A percentile compares a stretch with the other conserved stretches of the same genome.
phyloP scores from a whole-genome alignment of 1,284 basidiomycete genomes.

The Pterula multifida region DNA sequence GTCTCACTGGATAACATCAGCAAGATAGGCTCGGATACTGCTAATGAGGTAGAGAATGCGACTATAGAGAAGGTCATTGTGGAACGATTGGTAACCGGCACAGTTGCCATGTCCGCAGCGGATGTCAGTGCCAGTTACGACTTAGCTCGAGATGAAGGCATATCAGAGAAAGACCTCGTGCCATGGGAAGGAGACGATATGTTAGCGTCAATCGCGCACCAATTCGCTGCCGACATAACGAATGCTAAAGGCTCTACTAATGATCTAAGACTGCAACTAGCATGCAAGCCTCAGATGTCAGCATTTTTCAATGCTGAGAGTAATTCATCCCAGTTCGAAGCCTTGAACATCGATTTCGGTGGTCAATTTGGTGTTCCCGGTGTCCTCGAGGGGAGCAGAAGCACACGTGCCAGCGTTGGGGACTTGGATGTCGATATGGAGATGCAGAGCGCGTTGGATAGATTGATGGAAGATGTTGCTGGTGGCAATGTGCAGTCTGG shows the following conservation, averaged over 20 bases:
- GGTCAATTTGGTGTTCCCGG: constrained; percentile 28
- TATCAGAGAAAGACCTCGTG: background rate
- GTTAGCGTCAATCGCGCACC: background rate
- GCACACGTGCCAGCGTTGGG: constrained; percentile 12
- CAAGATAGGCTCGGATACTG: background rate
- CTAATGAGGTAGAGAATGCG: background rate
- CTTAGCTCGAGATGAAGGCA: background rate
- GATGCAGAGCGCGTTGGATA: constrained; percentile 66
- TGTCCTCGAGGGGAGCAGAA: constrained; percentile 7
- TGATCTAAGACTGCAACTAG: background rate
- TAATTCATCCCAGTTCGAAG: constrained; percentile 6
- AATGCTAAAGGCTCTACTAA: background rate
- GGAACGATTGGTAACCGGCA: background rate
- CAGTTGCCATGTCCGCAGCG: background rate
- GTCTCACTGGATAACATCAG: background rate
- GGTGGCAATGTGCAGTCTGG: constrained; percentile 24
- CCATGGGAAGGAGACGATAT: background rate
- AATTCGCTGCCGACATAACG: background rate
- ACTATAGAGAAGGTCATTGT: background rate
- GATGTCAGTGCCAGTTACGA: background rate
- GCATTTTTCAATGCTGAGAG: constrained; percentile 16
- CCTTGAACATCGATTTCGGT: constrained; percentile 31
- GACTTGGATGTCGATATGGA: constrained; percentile 47
- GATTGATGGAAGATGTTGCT: constrained; percentile 66
- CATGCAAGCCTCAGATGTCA: background rate